Conservation (phyloP, 2,329 filamentous ascomycete genomes). For the Arthrobotrys iridis region DNA sequence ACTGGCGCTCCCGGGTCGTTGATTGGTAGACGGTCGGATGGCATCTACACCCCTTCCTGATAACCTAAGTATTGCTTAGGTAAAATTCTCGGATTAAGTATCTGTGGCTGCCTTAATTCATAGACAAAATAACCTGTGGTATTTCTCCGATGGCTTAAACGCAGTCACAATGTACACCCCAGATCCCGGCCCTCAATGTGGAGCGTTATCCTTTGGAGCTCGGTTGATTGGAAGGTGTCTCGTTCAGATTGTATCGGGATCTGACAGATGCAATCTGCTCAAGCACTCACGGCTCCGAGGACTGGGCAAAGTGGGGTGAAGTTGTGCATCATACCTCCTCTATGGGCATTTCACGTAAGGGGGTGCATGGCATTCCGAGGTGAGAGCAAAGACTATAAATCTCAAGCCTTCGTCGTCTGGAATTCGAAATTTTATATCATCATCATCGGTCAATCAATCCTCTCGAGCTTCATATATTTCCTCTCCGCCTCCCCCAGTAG, state of each 20-base stretch:
- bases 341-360: not conserved
- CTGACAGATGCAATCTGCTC: constrained; percentile 43
- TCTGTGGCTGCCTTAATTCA: constrained; percentile 44
- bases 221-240: constrained; percentile 41
- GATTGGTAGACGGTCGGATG: constrained; percentile 26
- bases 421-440: constrained; percentile 45
- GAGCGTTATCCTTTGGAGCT: constrained; percentile 44
- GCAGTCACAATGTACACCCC: constrained; percentile 23
- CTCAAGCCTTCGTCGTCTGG: constrained; percentile 25
- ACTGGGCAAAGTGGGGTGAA: constrained; percentile 36
- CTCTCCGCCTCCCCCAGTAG: constrained; percentile 11
- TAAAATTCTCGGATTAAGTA: constrained; percentile 41
- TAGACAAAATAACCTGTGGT: constrained; percentile 17
- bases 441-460: constrained; percentile 38
- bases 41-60: constrained; percentile 41
- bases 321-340: constrained; percentile 27
- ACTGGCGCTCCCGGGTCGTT: constrained; percentile 9
- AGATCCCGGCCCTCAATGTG: constrained; percentile 28
- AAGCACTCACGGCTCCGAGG: constrained; percentile 4
- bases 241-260: constrained; percentile 44
- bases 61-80: constrained; percentile 46
- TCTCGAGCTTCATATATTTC: constrained; percentile 16
- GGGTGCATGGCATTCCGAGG: constrained; percentile 42
- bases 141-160: constrained; percentile 33
- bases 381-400: constrained; percentile 40